Percentiles rank a stretch among this genome's conserved stretches.
Conservation (phyloP, 1,139 yeast genomes). For the Diutina neorugosa region DNA sequence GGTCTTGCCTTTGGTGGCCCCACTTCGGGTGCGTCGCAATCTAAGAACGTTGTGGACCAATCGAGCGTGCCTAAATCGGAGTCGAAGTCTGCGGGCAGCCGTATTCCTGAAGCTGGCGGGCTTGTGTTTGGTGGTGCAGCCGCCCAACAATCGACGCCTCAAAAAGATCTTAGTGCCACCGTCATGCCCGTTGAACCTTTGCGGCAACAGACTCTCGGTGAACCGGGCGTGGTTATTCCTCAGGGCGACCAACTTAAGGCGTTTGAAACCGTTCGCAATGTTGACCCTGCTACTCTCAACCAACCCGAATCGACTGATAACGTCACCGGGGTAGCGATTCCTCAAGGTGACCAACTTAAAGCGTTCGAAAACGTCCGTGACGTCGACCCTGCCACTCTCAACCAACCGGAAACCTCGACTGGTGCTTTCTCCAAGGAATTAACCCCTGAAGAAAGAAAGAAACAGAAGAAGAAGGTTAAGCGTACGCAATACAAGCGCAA, state of each 20-base stretch:
- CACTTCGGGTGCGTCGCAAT: constrained; percentile 5
- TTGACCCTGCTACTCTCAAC: constrained; percentile 37
- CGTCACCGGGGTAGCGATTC: constrained; percentile 27
- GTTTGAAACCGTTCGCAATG: constrained; percentile 22
- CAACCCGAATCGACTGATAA: constrained; percentile 8
- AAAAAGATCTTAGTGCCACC: constrained; percentile 23
- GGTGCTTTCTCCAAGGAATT: constrained; percentile 10
- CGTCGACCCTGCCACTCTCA: constrained; percentile 36
- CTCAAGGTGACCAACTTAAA: constrained; percentile 26
- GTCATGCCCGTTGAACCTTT: constrained; percentile 45
- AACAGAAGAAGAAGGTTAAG: constrained; percentile 37
- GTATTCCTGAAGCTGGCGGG: constrained; percentile 12
- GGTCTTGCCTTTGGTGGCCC: constrained; percentile 15
- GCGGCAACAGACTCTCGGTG: constrained; percentile 38
- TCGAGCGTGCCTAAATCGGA: neutral
- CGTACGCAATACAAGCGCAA: constrained; percentile 34
- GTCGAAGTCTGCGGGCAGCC: neutral
- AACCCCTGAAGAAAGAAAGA: constrained; percentile 29
- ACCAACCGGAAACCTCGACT: constrained; percentile 12
- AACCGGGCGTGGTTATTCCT: constrained; percentile 42
- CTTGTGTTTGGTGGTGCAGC: constrained; percentile 13
- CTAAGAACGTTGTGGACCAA: neutral
- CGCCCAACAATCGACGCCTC: constrained; percentile 15
- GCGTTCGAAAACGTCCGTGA: constrained; percentile 26
- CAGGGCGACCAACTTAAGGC: constrained; percentile 28